Conservation (phyloP, 2,329 filamentous ascomycete genomes). For the Colletotrichum coccodes region DNA sequence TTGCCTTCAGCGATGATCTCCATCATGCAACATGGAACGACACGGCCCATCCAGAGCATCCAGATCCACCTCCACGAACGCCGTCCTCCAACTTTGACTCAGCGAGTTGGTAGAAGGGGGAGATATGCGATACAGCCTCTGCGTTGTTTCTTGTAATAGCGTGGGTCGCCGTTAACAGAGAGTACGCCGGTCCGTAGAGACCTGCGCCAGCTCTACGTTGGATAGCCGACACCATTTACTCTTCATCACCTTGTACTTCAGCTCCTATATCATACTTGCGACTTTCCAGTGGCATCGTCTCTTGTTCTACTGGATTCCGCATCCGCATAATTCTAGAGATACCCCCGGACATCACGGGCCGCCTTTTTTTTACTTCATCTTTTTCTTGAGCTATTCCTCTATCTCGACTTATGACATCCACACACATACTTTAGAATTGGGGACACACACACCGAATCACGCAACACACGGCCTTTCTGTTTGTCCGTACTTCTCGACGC, state of each 20-base stretch:
- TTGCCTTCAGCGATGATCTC: conserved; percentile 29
- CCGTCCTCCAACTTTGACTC: not conserved
- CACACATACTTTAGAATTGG: conserved; percentile 26
- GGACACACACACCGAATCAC: conserved; percentile 12
- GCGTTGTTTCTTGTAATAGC: conserved; percentile 15
- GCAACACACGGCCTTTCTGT: conserved; percentile 24
- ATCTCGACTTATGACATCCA: conserved; percentile 28
- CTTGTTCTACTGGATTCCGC: conserved; percentile 22
- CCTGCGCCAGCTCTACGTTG: conserved; percentile 14
- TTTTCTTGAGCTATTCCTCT: conserved; percentile 8
- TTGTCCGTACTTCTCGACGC: not conserved
- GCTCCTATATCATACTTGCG: not conserved
- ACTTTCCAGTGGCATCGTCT: conserved; percentile 19
- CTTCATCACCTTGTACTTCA: not conserved
- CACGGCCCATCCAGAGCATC: conserved; percentile 15
- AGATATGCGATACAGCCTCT: not conserved
- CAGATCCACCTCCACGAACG: conserved; percentile 8
- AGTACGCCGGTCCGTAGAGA: conserved; percentile 13
- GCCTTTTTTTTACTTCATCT: conserved; percentile 22
- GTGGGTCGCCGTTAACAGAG: conserved; percentile 15
- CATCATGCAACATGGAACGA: conserved; percentile 32
- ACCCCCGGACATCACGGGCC: conserved; percentile 32
- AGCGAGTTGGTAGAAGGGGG: not conserved
- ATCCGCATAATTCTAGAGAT: conserved; percentile 36
- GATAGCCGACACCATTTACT: not conserved